Evolutionary conservation across 1,284 basidiomycete genomes (phyloP), one percentile per base, ranked within the genome.

Genomic region (Mycosarcoma mackinlayi): DNA sequence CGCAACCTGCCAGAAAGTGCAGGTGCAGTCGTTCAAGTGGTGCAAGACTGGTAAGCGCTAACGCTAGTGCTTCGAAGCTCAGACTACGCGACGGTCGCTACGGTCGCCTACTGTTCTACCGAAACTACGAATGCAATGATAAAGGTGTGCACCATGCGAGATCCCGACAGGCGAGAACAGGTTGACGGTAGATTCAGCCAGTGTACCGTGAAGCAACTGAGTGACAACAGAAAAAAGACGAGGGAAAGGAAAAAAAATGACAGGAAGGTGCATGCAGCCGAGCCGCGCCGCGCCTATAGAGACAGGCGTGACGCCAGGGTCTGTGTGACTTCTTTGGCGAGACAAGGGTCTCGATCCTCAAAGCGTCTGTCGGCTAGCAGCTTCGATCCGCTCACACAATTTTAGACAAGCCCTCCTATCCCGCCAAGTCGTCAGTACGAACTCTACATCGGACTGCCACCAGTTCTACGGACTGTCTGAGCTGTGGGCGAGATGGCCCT

Each of bases 301-400:
- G 13, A 45, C 21, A 21, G 44, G 30, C 44, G 13, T 21, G 30
- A 13, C 23, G 44, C 31, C 31, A 24, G 44, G 19, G 24, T 48
- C 34, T 27, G 3, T 11, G 24, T 27, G 21, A 23, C 3, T 23
- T 46, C 14, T 47, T 34, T 41, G 38, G 49, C 49, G 49, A 51
- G 49, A 41, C 49, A 51, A 51, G 49, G 49, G 49, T 51, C 49
- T 51, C 30, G 49, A 41, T 51, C 23, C 23, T n/a, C n/a, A 24
- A 27, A 23, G 34, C 45, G 33, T 14, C 44, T 45, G 44, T 48
- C 34, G 46, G 25, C 25, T 16, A 49, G 10, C 23, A 23, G 6
- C 19, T 23, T 39, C 30, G 44, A 33, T 45, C 44, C 19, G 27
- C 14, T 44, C 41, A n/a, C n/a, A n/a, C n/a, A n/a, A n/a, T n/a